Percentiles rank a stretch among this genome's conserved stretches.
phyloP scores from a whole-genome alignment of 2,329 filamentous ascomycete genomes.

The Emergomyces orientalis region DNA sequence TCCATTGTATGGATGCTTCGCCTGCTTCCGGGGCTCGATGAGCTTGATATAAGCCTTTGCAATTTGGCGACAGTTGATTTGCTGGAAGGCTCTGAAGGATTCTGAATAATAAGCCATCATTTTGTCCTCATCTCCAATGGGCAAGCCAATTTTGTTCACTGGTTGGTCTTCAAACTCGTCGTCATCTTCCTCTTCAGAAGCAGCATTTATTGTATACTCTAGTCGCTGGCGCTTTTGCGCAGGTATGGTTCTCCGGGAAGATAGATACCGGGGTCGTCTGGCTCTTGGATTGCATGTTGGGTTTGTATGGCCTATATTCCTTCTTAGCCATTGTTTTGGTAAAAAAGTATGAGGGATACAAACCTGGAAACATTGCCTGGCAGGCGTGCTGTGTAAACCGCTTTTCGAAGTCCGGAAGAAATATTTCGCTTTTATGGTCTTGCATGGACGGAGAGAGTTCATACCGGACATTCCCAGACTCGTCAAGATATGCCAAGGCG shows the following conservation, averaged over 20 bases:
- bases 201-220: neutral
- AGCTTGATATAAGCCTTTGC: slow-evolving; percentile 40
- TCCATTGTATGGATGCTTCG: slow-evolving; percentile 42
- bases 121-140: slow-evolving; percentile 33
- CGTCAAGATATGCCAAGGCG: slow-evolving; percentile 8
- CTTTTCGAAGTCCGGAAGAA: neutral
- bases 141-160: neutral
- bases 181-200: neutral
- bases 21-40: slow-evolving; percentile 41
- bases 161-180: neutral
- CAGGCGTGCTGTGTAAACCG: neutral
- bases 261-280: neutral
- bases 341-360: neutral
- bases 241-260: neutral
- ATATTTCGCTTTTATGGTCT: neutral
- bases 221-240: slow-evolving; percentile 2
- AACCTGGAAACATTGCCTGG: neutral
- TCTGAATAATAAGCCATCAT: slow-evolving; percentile 33
- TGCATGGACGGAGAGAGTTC: slow-evolving; percentile 7
- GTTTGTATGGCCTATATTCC: neutral
- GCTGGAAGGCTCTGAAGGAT: slow-evolving; percentile 37
- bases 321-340: neutral
- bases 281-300: neutral
- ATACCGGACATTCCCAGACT: slow-evolving; percentile 2
- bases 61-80: slow-evolving; percentile 38